Base-by-base conservation (phyloP, 176 grass and related monocot genomes). In the Leersia perrieri region DNA sequence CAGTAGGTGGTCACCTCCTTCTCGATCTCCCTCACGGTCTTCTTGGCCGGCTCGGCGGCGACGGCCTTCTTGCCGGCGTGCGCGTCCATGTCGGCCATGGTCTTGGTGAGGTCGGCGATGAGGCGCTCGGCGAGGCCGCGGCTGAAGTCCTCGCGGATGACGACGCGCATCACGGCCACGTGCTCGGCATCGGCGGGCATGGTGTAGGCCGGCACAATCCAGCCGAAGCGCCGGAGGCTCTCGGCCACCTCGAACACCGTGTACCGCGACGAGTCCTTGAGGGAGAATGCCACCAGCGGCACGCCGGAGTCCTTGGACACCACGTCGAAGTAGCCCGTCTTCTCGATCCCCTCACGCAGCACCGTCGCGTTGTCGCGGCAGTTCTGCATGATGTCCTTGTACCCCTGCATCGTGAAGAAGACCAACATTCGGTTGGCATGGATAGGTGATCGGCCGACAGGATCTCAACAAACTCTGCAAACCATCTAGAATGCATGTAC, bases 141-240 rank as follows among this genome's bases (percentile, higher is more conserved):
- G 83, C 92, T 84, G 89, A 94, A 94, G 72, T 94, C 92, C 74
- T 94, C 92, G 12, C 92, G 89, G 84, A 94, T 82, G 45, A 91
- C 92, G 0, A 94, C 86, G 33, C 92, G 86, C 73, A 94, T 88
- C 9, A 94, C 92, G 7, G 89, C 84, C 23, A 94, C 55, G 79
- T 86, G 88, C 74, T 94, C 85, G 7, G 89, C 92, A 60, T 91
- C 60, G 7, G 89, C 83, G 9, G 92, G 92, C 89, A 94, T 94
- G 40, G 92, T 94, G 89, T 94, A 91, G 8, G 89, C 92, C 5
- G 92, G 92, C 20, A 94, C 84, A 76, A 94, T 94, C 92, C 92
- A 94, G 45, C 92, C 89, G 76, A 94, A 94, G 33, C 92, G 86
- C 34, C 89, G 89, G 29, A 94, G 80, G 76, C 74, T 91, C 81